These are phyloP conservation scores for Phytophthora macrochlamydospora DNA, from an alignment of 352 stramenopile genomes.

Conservation along the genomic window DNA sequence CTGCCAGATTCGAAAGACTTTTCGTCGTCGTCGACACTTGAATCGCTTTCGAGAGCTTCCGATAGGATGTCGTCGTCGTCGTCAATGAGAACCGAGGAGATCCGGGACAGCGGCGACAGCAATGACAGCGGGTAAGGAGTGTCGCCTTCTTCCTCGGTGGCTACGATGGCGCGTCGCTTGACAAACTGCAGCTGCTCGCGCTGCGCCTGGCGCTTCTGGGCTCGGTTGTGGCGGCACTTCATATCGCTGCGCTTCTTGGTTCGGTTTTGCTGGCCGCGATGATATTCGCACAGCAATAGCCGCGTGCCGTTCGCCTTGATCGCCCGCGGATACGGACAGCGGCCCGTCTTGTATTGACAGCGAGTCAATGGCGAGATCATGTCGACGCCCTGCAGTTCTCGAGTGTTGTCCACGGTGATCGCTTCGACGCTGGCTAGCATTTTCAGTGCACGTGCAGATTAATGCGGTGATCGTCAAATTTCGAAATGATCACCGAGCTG, in stretches of 20 bases:
- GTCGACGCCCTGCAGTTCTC: not conserved
- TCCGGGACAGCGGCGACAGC: constrained; percentile 15
- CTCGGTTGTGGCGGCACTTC: constrained; percentile 74
- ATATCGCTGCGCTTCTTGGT: constrained; percentile 88
- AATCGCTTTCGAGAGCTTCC: constrained; percentile 1
- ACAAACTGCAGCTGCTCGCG: constrained; percentile 25
- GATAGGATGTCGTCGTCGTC: constrained; percentile 10
- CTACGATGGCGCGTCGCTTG: constrained; percentile 9
- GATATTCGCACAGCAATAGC: constrained; percentile 81
- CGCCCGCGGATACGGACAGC: constrained; percentile 69
- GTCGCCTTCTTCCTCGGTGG: not conserved
- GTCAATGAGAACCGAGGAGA: constrained; percentile 5
- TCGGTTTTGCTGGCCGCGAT: constrained; percentile 84
- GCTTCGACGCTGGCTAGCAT: constrained; percentile 18
- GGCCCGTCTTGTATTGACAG: constrained; percentile 85
- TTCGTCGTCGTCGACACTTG: not conserved
- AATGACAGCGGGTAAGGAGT: constrained; percentile 7
- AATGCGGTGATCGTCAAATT: constrained; percentile 14
- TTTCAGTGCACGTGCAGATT: constrained; percentile 5
- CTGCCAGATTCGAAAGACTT: constrained; percentile 27
- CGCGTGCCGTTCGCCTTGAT: constrained; percentile 79
- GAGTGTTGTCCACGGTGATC: not conserved
- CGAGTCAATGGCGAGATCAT: constrained; percentile 19
- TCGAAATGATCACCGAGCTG: constrained; percentile 20
- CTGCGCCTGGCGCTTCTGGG: constrained; percentile 55